Conservation (phyloP, 1,284 basidiomycete genomes). For the Trichosporon sp. region DNA sequence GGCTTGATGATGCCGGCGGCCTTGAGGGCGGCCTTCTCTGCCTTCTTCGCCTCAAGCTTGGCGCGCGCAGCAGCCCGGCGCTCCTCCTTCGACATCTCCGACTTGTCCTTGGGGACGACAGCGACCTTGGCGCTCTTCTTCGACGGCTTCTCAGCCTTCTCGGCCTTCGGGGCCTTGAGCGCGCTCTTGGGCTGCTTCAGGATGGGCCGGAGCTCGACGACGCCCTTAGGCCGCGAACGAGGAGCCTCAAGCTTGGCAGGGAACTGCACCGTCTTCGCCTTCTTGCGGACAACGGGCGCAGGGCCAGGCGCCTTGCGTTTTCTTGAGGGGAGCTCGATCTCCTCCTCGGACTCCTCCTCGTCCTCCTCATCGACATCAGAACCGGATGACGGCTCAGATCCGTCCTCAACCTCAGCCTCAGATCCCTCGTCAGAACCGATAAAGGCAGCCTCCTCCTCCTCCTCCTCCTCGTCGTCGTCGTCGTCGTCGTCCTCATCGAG, state of each 20-base stretch:
- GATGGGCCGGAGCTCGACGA: slow-evolving; percentile 16
- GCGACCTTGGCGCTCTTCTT: slow-evolving; percentile 3
- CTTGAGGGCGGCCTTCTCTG: background rate
- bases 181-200: slow-evolving; percentile 13
- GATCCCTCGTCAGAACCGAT: slow-evolving; percentile 42
- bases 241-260: slow-evolving; percentile 27
- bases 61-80: background rate
- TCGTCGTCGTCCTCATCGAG: slow-evolving; percentile 38
- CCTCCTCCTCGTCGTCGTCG: slow-evolving; percentile 45
- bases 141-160: no score
- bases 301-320: slow-evolving; percentile 24
- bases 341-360: slow-evolving; percentile 31
- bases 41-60: slow-evolving; percentile 4
- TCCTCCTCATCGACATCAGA: slow-evolving; percentile 39
- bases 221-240: slow-evolving; percentile 13
- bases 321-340: slow-evolving; percentile 22
- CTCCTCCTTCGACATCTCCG: slow-evolving; percentile 8
- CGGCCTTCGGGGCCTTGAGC: background rate
- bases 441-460: slow-evolving; percentile 32
- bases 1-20: slow-evolving; percentile 8
- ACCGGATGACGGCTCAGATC: slow-evolving; percentile 39
- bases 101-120: slow-evolving; percentile 1
- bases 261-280: slow-evolving; percentile 30
- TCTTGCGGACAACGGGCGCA: slow-evolving; percentile 17
- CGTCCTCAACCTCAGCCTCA: slow-evolving; percentile 44